A percentile compares a stretch with the other conserved stretches of the same genome.
These are phyloP conservation scores for Microthlaspi erraticum DNA, from an alignment of 345 rosid genomes.

Conservation along the genomic window DNA sequence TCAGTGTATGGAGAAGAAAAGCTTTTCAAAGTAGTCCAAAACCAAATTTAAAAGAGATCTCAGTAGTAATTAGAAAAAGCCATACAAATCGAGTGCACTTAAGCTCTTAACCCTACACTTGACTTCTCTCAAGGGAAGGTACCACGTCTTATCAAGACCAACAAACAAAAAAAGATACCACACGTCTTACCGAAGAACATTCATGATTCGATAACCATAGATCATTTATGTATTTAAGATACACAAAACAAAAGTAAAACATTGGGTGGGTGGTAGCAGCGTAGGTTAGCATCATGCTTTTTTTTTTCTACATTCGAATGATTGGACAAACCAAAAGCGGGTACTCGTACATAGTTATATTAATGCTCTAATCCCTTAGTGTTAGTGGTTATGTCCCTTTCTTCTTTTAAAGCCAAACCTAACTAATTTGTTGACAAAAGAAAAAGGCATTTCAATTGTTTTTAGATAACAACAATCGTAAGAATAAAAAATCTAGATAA, in stretches of 20 bases:
- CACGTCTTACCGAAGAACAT: too few relatives aligned
- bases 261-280: constrained; percentile 27
- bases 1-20: not conserved
- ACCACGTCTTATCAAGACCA: too few relatives aligned
- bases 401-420: constrained; percentile 41
- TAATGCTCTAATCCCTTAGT: constrained; percentile 23
- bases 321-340: constrained; percentile 31
- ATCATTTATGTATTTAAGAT: too few relatives aligned
- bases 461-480: not conserved
- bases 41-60: too few relatives aligned
- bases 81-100: not conserved
- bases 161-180: too few relatives aligned
- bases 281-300: constrained; percentile 23
- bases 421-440: constrained; percentile 35
- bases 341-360: not conserved
- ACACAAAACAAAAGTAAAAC: not conserved
- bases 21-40: not conserved
- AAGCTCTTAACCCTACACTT: not conserved
- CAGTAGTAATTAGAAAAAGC: not conserved
- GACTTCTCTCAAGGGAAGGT: not conserved
- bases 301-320: constrained; percentile 7
- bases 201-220: not conserved
- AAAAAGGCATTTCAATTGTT: not conserved
- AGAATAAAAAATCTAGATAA: constrained; percentile 6
- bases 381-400: constrained; percentile 37